These are phyloP conservation scores for Moricandia moricandioides DNA, from an alignment of 345 rosid genomes.

Conservation along the genomic window DNA sequence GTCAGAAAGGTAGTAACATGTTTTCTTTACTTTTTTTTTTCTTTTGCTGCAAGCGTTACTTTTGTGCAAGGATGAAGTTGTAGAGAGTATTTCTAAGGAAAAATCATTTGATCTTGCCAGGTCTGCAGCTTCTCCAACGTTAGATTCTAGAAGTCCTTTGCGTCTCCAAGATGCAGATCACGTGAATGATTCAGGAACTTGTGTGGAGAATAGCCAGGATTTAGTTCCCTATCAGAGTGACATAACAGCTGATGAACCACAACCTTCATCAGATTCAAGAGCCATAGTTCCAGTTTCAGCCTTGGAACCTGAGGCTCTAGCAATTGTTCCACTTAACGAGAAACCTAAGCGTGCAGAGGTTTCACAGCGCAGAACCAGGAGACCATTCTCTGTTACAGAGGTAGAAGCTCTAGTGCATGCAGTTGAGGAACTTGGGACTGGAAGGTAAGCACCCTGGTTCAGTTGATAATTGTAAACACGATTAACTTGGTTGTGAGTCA, in stretches of 20 bases:
- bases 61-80: neutral
- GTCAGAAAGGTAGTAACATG: constrained; percentile 46
- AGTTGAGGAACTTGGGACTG: constrained; percentile 92
- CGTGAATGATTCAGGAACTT: constrained; percentile 31
- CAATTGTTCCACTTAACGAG: constrained; percentile 57
- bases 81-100: constrained; percentile 23
- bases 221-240: constrained; percentile 43
- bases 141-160: constrained; percentile 38
- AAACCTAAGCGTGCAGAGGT: constrained; percentile 68
- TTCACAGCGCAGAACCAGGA: constrained; percentile 89
- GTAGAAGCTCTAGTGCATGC: constrained; percentile 92
- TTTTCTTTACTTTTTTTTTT: neutral
- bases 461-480: too few relatives aligned
- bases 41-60: neutral
- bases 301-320: constrained; percentile 47
- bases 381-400: constrained; percentile 98
- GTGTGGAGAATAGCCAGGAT: constrained; percentile 46
- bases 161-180: constrained; percentile 22
- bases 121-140: constrained; percentile 36
- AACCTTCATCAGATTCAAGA: constrained; percentile 43
- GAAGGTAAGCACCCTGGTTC: constrained; percentile 56
- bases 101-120: constrained; percentile 41
- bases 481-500: neutral
- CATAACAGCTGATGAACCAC: constrained; percentile 39
- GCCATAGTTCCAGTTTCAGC: constrained; percentile 63